These are phyloP conservation scores for Lolium perenne DNA, from an alignment of 176 grass and related monocot species.

Conservation along the genomic window DNA sequence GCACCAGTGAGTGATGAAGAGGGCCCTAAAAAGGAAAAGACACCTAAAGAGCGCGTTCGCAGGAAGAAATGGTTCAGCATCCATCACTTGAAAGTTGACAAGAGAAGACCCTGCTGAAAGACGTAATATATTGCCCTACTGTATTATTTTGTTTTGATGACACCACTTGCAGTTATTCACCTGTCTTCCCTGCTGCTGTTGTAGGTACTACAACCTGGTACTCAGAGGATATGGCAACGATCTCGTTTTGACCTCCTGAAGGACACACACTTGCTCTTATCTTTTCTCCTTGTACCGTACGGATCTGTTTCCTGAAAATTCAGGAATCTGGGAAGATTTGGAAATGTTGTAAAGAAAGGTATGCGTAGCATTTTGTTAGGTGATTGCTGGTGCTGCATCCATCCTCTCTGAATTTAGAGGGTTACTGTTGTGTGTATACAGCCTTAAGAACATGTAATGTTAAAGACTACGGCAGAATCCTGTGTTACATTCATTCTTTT, in stretches of 20 bases:
- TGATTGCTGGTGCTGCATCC: conserved; percentile 6
- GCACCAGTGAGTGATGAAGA: conserved; percentile 44
- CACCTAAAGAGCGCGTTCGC: conserved; percentile 58
- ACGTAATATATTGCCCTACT: conserved; percentile 25
- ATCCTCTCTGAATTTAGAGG: neutral
- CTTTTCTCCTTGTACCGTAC: neutral
- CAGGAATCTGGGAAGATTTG: conserved; percentile 34
- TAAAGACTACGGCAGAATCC: conserved; percentile 13
- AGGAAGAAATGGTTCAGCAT: conserved; percentile 98
- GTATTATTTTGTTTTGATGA: conserved; percentile 31
- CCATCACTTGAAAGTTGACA: conserved; percentile 92
- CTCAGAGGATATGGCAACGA: conserved; percentile 14
- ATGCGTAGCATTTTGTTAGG: conserved; percentile 21
- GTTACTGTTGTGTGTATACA: conserved; percentile 43
- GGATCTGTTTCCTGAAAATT: conserved; percentile 63
- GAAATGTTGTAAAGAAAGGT: conserved; percentile 60
- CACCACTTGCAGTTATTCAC: neutral
- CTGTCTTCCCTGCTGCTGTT: neutral
- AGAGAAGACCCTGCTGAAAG: conserved; percentile 88
- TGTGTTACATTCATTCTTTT: conserved; percentile 25
- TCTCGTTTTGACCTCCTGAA: neutral
- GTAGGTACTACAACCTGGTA: conserved; percentile 7
- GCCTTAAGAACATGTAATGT: conserved; percentile 21
- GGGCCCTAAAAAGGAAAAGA: conserved; percentile 55
- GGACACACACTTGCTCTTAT: neutral